phyloP scores from a whole-genome alignment of 2,329 filamentous ascomycete genomes.

The Nothophoma quercina region DNA sequence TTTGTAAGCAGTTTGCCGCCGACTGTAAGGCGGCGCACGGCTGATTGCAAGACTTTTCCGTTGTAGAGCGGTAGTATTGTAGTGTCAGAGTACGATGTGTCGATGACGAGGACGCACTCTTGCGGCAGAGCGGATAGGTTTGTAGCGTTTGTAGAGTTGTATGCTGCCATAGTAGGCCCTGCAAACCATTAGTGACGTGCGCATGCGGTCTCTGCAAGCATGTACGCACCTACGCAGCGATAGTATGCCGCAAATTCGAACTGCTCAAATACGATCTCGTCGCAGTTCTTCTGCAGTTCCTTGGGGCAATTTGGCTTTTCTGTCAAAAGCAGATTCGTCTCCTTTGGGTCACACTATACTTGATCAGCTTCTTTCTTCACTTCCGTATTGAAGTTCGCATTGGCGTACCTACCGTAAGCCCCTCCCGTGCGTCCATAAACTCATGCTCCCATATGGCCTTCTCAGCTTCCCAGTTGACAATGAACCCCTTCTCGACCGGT shows the following conservation, averaged over 20 bases:
- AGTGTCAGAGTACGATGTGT: slow-evolving; percentile 92
- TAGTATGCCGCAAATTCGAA: slow-evolving; percentile 91
- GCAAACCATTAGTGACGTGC: slow-evolving; percentile 5
- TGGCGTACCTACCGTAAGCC: slow-evolving; percentile 56
- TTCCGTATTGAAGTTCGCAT: slow-evolving; percentile 3
- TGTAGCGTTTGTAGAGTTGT: slow-evolving; percentile 63
- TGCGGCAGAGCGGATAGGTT: slow-evolving; percentile 63
- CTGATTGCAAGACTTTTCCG: slow-evolving; percentile 80
- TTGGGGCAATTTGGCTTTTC: slow-evolving; percentile 86
- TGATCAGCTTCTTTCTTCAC: slow-evolving; percentile 19
- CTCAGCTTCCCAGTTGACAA: slow-evolving; percentile 96
- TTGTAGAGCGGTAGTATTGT: slow-evolving; percentile 86
- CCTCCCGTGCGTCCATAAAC: slow-evolving; percentile 78
- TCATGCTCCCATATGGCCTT: slow-evolving; percentile 95
- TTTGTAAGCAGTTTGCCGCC: slow-evolving; percentile 95
- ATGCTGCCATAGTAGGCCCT: slow-evolving; percentile 81
- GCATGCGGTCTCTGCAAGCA: not conserved
- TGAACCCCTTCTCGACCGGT: slow-evolving; percentile 91
- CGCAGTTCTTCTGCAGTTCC: slow-evolving; percentile 84
- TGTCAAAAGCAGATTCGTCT: slow-evolving; percentile 83
- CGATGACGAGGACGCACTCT: slow-evolving; percentile 86
- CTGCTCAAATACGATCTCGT: slow-evolving; percentile 97
- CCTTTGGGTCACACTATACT: slow-evolving; percentile 71
- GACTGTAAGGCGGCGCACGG: slow-evolving; percentile 84
- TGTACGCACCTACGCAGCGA: slow-evolving; percentile 68